phyloP scores from a whole-genome alignment of 495 filamentous ascomycete species.

The Trichodelitschia bisporula region DNA sequence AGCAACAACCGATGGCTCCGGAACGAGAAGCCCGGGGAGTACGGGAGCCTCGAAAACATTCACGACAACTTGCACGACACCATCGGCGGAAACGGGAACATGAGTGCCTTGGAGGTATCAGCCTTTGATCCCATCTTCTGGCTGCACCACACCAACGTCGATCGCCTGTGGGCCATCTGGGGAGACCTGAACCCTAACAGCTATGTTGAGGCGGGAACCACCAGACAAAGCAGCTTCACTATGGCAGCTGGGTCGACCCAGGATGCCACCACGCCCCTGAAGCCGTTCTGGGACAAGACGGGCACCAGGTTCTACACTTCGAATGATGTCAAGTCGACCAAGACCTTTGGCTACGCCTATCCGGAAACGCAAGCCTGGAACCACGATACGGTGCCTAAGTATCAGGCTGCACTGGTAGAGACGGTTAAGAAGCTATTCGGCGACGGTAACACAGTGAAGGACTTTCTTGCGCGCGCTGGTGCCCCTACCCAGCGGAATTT shows the following conservation, averaged over 20 bases:
- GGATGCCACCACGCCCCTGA: slow-evolving; percentile 6
- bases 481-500: too few relatives aligned
- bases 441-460: too few relatives aligned
- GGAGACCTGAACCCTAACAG: slow-evolving; percentile 35
- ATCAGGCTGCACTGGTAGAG: too few relatives aligned
- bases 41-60: slow-evolving; percentile 34
- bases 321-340: slow-evolving; percentile 8
- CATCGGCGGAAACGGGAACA: slow-evolving; percentile 30
- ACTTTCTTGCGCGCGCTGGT: too few relatives aligned
- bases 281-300: slow-evolving; percentile 19
- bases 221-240: slow-evolving; percentile 22
- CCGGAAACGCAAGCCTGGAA: too few relatives aligned
- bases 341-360: slow-evolving; percentile 33
- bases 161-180: slow-evolving; percentile 49
- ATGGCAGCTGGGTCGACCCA: neutral
- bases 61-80: slow-evolving; percentile 36
- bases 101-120: slow-evolving; percentile 37
- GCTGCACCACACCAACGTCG: slow-evolving; percentile 38
- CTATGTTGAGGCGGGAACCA: slow-evolving; percentile 24
- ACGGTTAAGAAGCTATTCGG: too few relatives aligned
- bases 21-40: too few relatives aligned
- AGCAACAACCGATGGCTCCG: too few relatives aligned
- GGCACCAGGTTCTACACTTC: slow-evolving; percentile 19
- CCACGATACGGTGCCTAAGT: too few relatives aligned
- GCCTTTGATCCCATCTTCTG: slow-evolving; percentile 57